Percentiles rank a stretch among this genome's conserved stretches.
Evolutionary conservation across 108 stramenopile genomes (phyloP).

Genomic region (Seminavis robusta): DNA sequence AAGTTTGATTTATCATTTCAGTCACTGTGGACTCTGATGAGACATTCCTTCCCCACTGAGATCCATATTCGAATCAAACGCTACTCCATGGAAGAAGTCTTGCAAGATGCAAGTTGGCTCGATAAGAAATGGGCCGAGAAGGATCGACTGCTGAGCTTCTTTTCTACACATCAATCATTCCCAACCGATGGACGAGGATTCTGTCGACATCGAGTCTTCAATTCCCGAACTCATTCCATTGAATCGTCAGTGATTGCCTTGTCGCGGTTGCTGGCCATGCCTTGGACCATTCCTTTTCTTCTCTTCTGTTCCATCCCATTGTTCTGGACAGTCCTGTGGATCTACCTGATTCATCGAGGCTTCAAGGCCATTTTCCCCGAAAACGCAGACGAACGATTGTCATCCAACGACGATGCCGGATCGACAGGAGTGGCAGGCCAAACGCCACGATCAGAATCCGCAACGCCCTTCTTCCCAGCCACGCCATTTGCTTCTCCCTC

Average conservation of each 20-base stretch:
- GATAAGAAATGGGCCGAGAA: slow-evolving; percentile 82
- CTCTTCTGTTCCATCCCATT: slow-evolving; percentile 49
- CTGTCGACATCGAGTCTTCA: slow-evolving; percentile 39
- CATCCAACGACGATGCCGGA: slow-evolving; percentile 1
- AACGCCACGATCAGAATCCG: slow-evolving; percentile 35
- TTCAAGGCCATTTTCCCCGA: slow-evolving; percentile 31
- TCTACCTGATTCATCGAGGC: slow-evolving; percentile 31
- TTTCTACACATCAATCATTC: slow-evolving; percentile 45
- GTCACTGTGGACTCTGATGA: slow-evolving; percentile 35
- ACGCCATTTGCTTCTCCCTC: slow-evolving; percentile 65
- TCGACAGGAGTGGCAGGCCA: slow-evolving; percentile 10
- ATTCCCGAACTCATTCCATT: slow-evolving; percentile 36
- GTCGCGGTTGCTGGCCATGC: slow-evolving; percentile 32
- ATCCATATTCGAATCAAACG: slow-evolving; percentile 66
- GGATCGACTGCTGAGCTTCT: slow-evolving; percentile 60
- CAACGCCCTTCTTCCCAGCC: slow-evolving; percentile 58
- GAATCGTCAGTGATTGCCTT: slow-evolving; percentile 42
- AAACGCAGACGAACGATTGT: background rate
- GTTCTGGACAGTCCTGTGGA: slow-evolving; percentile 36
- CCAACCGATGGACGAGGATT: slow-evolving; percentile 53
- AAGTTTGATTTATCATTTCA: slow-evolving; percentile 18
- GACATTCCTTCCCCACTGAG: slow-evolving; percentile 39
- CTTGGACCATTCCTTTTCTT: slow-evolving; percentile 46
- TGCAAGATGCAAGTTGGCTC: slow-evolving; percentile 65
- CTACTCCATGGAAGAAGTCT: slow-evolving; percentile 69